Percentiles rank a stretch among this genome's conserved stretches.
Evolutionary conservation across 148 eudicot genomes (phyloP).

Genomic region (Persicaria maculosa): DNA sequence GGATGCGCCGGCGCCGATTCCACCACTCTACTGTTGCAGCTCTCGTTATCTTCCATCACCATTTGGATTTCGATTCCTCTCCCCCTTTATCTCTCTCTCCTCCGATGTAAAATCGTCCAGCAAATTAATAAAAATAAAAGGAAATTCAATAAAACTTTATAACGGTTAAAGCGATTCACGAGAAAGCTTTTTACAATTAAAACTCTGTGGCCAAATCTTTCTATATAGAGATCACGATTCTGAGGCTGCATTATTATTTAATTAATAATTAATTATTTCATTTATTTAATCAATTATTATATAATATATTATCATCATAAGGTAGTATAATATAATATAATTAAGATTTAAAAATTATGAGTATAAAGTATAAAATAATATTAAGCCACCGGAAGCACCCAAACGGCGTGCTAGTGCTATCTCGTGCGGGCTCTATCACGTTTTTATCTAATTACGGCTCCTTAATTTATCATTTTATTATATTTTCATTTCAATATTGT

Average conservation of each 20-base stretch:
- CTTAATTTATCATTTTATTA: not conserved
- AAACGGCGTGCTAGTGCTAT: not conserved
- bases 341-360: too few species aligned
- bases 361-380: not conserved
- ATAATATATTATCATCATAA: not conserved
- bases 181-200: slow-evolving; percentile 16
- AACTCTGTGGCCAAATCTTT: slow-evolving; percentile 5
- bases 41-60: slow-evolving; percentile 87
- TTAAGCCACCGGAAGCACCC: not conserved
- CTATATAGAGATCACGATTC: not conserved
- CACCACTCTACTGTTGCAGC: slow-evolving; percentile 59
- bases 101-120: not conserved
- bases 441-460: not conserved
- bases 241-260: not conserved
- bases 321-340: too few species aligned
- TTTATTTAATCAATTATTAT: not conserved
- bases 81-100: not conserved
- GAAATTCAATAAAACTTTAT: not conserved
- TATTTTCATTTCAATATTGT: not conserved
- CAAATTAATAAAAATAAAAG: not conserved
- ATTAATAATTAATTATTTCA: not conserved
- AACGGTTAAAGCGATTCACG: slow-evolving; percentile 28
- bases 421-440: not conserved
- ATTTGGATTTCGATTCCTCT: slow-evolving; percentile 22
- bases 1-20: slow-evolving; percentile 34